A percentile compares a stretch with the other conserved stretches of the same genome.
Evolutionary conservation across 2,329 filamentous ascomycete species (phyloP).

Genomic region (Cordyceps tenuipes): DNA sequence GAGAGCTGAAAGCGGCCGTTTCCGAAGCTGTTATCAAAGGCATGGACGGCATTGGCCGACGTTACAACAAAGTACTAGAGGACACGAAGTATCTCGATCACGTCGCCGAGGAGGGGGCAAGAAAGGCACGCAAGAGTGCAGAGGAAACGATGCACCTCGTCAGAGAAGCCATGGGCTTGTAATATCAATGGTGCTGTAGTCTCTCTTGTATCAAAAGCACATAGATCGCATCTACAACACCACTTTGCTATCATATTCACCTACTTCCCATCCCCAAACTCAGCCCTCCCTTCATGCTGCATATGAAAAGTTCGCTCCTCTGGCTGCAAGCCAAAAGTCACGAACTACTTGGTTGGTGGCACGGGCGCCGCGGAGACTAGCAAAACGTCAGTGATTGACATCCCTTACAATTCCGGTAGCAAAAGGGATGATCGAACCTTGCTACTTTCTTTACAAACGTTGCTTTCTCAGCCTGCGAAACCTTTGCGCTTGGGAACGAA

Average conservation of each 20-base stretch:
- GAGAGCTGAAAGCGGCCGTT: slow-evolving; percentile 43
- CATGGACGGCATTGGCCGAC: slow-evolving; percentile 45
- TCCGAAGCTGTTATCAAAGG: slow-evolving; percentile 47
- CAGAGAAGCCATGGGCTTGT: slow-evolving; percentile 43
- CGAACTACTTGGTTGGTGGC: slow-evolving; percentile 59
- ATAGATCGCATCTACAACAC: not conserved
- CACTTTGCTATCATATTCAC: not conserved
- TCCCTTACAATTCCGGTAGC: not conserved
- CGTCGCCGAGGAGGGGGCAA: slow-evolving; percentile 49
- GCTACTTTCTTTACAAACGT: slow-evolving; percentile 59
- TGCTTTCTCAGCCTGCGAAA: slow-evolving; percentile 50
- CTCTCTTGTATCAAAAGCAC: not conserved
- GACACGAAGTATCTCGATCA: slow-evolving; percentile 45
- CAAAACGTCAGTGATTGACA: not conserved
- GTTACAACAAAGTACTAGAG: slow-evolving; percentile 45
- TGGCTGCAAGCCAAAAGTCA: slow-evolving; percentile 64
- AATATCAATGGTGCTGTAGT: not conserved
- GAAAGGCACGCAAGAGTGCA: slow-evolving; percentile 54
- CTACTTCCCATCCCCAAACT: not conserved
- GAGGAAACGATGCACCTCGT: slow-evolving; percentile 47
- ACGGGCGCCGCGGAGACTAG: slow-evolving; percentile 53
- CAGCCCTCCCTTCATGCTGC: slow-evolving; percentile 33
- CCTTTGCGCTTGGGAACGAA: slow-evolving; percentile 50
- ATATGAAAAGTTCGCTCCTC: slow-evolving; percentile 54
- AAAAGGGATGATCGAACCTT: slow-evolving; percentile 33